Base-by-base conservation (phyloP, 2,329 filamentous ascomycete species). In the Whalleya microplaca region DNA sequence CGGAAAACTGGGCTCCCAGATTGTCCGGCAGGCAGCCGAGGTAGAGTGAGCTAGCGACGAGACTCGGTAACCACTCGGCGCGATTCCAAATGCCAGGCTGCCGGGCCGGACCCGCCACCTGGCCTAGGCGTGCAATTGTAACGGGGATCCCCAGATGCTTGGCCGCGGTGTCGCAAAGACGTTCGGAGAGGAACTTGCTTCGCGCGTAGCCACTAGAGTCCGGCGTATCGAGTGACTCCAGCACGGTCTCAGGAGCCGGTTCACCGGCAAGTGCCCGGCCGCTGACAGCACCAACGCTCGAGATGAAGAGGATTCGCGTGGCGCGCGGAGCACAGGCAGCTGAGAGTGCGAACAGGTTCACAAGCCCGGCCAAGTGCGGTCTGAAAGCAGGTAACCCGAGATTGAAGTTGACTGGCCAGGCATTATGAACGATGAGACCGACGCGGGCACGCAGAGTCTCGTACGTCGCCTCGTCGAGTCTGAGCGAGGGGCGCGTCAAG, bases 61-160 rank as follows among this genome's bases (percentile, higher is more conserved):
- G 69, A 61, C 70, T 74, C 2, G 76, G 72, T 4, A 79, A 69
- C 64, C 75, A 78, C 64, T 80, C 77, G 2, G 68, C 64, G 3
- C 66, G 65, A 44, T 76, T 78, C 77, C 76, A 79, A 2, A 69
- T 40, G 1, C 73, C 73, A 3, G 5, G 37, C 20, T 45, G 16
- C 1, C 45, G 55, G n/a, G 54, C 51, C 1, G 67, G 47, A 3
- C 69, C 70, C 16, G 66, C 65, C 1, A 72, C 60, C 51, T 71
- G 70, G n/a, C 70, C 69, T 0, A 71, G 65, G 5, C 69, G 62
- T 7, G 55, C 56, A 27, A 69, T 51, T 14, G 55, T 32, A 9
- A 65, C 54, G 4, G 58, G 46, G 19, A 64, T 32, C 0, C 45
- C 48, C 1, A 65, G 46, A 14, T 62, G 56, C 2, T 41, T 41